Percentiles rank a stretch among this genome's conserved stretches.
Conservation (phyloP, 371 early-diverging fungal genomes). For the Circinella minor region DNA sequence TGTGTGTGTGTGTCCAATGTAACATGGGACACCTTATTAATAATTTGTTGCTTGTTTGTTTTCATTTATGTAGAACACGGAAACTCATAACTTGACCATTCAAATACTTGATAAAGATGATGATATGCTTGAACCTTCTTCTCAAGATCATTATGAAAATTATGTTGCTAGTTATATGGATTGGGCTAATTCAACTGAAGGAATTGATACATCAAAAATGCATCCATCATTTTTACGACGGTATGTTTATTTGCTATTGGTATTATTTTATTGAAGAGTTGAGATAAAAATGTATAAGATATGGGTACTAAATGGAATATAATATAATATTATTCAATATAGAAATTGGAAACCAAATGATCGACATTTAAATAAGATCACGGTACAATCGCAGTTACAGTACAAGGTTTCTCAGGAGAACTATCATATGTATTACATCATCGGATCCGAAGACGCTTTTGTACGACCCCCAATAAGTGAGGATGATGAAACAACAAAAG, state of each 20-base stretch:
- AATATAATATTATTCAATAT: slow-evolving; percentile 15
- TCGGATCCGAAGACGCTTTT: slow-evolving; percentile 56
- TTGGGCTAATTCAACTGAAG: slow-evolving; percentile 76
- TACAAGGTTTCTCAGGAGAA: slow-evolving; percentile 87
- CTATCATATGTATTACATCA: slow-evolving; percentile 58
- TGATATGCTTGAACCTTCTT: slow-evolving; percentile 74
- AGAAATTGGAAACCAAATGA: slow-evolving; percentile 87
- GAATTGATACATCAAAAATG: slow-evolving; percentile 57
- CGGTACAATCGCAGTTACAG: slow-evolving; percentile 75
- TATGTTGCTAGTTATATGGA: slow-evolving; percentile 93
- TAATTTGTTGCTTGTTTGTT: not conserved
- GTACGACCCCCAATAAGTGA: slow-evolving; percentile 50
- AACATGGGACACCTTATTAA: not conserved
- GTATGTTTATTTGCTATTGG: slow-evolving; percentile 24
- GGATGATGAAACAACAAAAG: not conserved
- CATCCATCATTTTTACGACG: slow-evolving; percentile 73
- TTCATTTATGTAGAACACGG: slow-evolving; percentile 48
- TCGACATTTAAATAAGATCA: slow-evolving; percentile 55
- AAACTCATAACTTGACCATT: slow-evolving; percentile 73
- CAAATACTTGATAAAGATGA: slow-evolving; percentile 89
- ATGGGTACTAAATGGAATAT: slow-evolving; percentile 40
- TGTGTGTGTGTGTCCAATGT: too few relatives aligned
- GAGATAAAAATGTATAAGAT: slow-evolving; percentile 17
- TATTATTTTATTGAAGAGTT: too few relatives aligned
- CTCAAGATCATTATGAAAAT: slow-evolving; percentile 91